Evolutionary conservation across 352 stramenopile species (phyloP).

Genomic region (Pythium chondricola): DNA sequence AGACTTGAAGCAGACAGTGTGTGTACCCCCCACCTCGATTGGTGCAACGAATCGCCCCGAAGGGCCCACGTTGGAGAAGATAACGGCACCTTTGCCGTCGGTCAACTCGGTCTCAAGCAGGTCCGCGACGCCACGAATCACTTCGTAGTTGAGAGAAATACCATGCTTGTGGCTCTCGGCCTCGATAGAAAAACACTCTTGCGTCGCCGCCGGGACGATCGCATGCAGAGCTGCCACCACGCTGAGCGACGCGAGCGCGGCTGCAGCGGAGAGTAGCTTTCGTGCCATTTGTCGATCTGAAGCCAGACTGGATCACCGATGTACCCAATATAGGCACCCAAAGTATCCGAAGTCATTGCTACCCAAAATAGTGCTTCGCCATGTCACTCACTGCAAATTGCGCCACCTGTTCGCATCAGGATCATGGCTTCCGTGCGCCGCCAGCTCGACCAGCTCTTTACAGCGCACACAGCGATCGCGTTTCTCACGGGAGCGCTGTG

Average conservation of each 20-base stretch:
- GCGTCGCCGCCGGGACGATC: slow-evolving; percentile 29
- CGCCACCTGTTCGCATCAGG: no score
- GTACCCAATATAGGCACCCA: no score
- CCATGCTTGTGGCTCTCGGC: slow-evolving; percentile 70
- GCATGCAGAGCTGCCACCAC: slow-evolving; percentile 33
- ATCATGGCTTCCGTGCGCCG: slow-evolving; percentile 48
- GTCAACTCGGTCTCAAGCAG: slow-evolving; percentile 59
- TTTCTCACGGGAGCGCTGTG: slow-evolving; percentile 60
- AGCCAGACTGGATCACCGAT: no score
- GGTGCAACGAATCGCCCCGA: slow-evolving; percentile 48
- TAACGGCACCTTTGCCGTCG: slow-evolving; percentile 43
- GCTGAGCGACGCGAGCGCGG: slow-evolving; percentile 10
- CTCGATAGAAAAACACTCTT: slow-evolving; percentile 74
- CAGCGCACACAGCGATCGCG: slow-evolving; percentile 62
- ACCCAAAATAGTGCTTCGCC: no score
- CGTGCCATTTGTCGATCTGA: no score
- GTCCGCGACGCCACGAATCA: slow-evolving; percentile 62
- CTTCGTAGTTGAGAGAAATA: slow-evolving; percentile 85
- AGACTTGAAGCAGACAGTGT: slow-evolving; percentile 79
- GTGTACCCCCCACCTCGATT: slow-evolving; percentile 44
- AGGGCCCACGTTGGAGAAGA: slow-evolving; percentile 53
- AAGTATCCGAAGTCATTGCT: no score
- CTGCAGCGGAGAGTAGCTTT: slow-evolving; percentile 17
- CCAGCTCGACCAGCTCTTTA: slow-evolving; percentile 80
- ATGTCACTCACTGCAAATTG: no score